Evolutionary conservation across 441 rosid species (phyloP).

Genomic region (Aquilaria agallochum): DNA sequence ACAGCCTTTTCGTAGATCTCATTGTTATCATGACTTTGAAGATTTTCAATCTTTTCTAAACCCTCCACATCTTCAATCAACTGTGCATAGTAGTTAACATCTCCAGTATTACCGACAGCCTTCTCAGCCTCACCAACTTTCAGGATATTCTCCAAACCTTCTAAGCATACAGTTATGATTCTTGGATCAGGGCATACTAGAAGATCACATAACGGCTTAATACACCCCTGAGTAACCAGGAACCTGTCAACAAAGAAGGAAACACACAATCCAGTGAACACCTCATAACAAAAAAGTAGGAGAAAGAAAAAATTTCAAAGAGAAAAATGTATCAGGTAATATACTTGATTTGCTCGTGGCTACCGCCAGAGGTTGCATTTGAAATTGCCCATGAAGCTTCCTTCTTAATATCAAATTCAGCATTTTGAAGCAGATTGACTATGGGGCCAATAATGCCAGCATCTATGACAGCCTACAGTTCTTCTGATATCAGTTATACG

Average conservation of each 20-base stretch:
- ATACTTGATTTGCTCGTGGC: conserved; percentile 62
- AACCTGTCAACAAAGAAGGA: conserved; percentile 20
- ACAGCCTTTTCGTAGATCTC: conserved; percentile 41
- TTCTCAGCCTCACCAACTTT: conserved; percentile 66
- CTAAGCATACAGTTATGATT: conserved; percentile 65
- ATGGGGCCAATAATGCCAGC: conserved; percentile 57
- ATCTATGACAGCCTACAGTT: conserved; percentile 46
- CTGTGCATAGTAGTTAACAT: conserved; percentile 51
- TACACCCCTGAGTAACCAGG: conserved; percentile 51
- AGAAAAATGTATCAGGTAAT: conserved; percentile 5
- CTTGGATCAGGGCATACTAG: conserved; percentile 66
- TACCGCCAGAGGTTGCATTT: conserved; percentile 69
- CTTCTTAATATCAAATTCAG: conserved; percentile 71
- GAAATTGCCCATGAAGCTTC: conserved; percentile 82
- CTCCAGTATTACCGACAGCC: conserved; percentile 32
- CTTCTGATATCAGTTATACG: neutral
- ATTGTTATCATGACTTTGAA: conserved; percentile 57
- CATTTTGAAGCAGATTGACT: conserved; percentile 52
- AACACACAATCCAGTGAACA: neutral
- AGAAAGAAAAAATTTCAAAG: neutral
- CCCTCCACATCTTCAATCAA: conserved; percentile 66
- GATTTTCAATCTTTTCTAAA: conserved; percentile 65
- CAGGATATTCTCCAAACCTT: conserved; percentile 68
- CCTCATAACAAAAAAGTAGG: neutral
- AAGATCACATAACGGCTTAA: conserved; percentile 68